Evolutionary conservation across 371 early-diverging fungal genomes (phyloP), one percentile per base, ranked within the genome.

Genomic region (Mortierella sp.): DNA sequence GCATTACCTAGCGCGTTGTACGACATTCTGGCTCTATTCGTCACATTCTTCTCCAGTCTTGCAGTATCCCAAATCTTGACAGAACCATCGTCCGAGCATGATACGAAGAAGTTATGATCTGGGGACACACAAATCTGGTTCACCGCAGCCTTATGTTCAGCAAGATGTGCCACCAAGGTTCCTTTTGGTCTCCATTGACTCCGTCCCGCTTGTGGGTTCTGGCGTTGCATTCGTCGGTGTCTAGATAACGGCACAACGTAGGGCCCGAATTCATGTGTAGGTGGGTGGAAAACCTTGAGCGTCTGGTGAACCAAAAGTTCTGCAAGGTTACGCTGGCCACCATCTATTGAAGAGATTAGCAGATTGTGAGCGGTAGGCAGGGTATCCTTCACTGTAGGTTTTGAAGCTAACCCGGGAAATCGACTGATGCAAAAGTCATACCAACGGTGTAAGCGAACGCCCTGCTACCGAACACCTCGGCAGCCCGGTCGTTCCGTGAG

Each of bases 41-140:
- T 90, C 0, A 94, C 94, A 60, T 93, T 94, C 51, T 88, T 87
- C 56, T 94, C 94, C 21, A 96, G 78, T 17, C 94, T 83, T 3
- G 81, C 81, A 40, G 88, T 90, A 71, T 97, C 97, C 92, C 96
- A 97, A 31, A 96, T 85, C 67, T 91, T 92, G 28, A 96, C 87
- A 0, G 93, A 87, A 10, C 94, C 94, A 72, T 96, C 96, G 49
- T 92, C 92, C 2, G 94, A 91, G 54, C 92, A 90, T 0, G 95
- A 86, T 6, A 90, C 95, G 85, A 97, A 96, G 60, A 94, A 87
- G 4, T 82, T 79, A 63, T 92, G 87, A 77, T 95, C 94, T 24
- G 90, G 91, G 5, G 94, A 84, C 4, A 94, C 84, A 3, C 82
- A 83, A 1, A 96, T 67, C 47, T 90, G 87, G 56, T 91, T 94